phyloP scores from a whole-genome alignment of 768 basidiomycete species.

The Boletus subparvulus region DNA sequence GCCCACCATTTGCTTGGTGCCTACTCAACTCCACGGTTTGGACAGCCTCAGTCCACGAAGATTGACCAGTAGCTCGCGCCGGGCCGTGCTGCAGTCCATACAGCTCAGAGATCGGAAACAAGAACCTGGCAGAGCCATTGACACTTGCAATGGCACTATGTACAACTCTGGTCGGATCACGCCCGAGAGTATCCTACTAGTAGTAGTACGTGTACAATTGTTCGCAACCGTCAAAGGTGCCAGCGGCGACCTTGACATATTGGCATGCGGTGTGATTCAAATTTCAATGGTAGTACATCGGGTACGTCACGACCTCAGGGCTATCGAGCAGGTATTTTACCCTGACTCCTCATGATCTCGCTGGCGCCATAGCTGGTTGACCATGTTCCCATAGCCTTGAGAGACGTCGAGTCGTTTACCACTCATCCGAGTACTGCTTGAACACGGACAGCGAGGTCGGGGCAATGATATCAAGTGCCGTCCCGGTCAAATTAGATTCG shows the following conservation, averaged over 20 bases:
- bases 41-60: neutral
- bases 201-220: neutral
- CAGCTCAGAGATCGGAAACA: neutral
- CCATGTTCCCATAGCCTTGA: neutral
- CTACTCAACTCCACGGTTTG: neutral
- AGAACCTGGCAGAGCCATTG: neutral
- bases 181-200: neutral
- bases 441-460: too few relatives aligned
- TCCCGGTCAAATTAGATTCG: neutral
- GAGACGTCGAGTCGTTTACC: too few relatives aligned
- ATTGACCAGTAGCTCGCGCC: neutral
- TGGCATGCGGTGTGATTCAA: too few relatives aligned
- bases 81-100: neutral
- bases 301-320: neutral
- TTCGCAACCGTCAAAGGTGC: neutral
- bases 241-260: too few relatives aligned
- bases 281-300: neutral
- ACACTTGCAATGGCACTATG: neutral
- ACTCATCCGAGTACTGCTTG: too few relatives aligned
- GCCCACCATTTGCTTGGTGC: too few relatives aligned
- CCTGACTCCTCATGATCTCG: too few relatives aligned
- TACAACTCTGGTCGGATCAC: too few relatives aligned
- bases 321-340: too few relatives aligned
- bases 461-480: too few relatives aligned
- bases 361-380: neutral